Conservation (phyloP, 176 grass and related monocot species). For the Pharus latifolius region DNA sequence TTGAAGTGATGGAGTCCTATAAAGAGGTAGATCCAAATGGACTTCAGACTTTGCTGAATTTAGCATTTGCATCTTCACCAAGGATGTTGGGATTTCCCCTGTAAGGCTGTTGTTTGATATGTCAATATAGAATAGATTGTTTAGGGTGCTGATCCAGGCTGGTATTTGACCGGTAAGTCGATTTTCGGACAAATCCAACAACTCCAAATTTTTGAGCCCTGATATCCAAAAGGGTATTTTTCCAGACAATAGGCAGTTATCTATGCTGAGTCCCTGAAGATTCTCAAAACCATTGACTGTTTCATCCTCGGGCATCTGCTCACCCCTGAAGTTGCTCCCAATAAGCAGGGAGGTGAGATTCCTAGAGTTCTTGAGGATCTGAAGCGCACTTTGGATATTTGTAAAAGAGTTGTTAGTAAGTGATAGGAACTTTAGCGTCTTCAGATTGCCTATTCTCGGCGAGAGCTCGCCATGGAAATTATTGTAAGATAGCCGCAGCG, state of each 20-base stretch:
- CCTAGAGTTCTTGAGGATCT: constrained; percentile 11
- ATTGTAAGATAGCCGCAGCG: constrained; percentile 1
- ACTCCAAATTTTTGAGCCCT: constrained; percentile 15
- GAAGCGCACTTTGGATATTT: constrained; percentile 23
- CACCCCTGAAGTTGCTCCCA: background rate
- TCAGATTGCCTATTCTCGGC: constrained; percentile 8
- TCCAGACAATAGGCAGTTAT: constrained; percentile 22
- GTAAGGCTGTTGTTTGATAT: constrained; percentile 26
- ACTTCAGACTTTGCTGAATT: background rate
- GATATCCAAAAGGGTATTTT: constrained; percentile 30
- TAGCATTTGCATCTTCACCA: constrained; percentile 29
- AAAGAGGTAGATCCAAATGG: constrained; percentile 25
- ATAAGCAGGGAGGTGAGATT: constrained; percentile 29
- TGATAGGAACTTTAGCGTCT: constrained; percentile 26
- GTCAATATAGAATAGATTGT: constrained; percentile 33
- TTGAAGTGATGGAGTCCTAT: background rate
- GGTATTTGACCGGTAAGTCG: constrained; percentile 9
- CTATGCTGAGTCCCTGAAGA: constrained; percentile 22
- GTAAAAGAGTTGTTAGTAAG: background rate
- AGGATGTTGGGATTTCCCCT: constrained; percentile 12
- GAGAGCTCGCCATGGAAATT: constrained; percentile 2
- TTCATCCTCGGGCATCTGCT: constrained; percentile 13
- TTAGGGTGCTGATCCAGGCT: constrained; percentile 24
- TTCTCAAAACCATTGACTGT: constrained; percentile 9
- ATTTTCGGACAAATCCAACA: constrained; percentile 22